A percentile compares a stretch with the other conserved stretches of the same genome.
These are phyloP conservation scores for Mycena leptocephala DNA, from an alignment of 768 basidiomycete genomes.

Conservation along the genomic window DNA sequence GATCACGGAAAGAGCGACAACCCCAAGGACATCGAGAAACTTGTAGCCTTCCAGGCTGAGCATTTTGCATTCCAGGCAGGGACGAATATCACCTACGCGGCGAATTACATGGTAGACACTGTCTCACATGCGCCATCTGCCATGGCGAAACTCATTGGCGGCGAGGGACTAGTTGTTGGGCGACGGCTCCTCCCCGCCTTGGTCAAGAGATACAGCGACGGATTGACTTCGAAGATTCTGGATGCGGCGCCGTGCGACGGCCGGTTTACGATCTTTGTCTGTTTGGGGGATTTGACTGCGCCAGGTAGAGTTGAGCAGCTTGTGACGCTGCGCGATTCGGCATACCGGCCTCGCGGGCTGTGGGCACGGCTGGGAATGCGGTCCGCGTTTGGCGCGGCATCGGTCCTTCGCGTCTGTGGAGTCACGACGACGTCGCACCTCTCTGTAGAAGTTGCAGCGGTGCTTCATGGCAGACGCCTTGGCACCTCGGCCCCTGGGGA, in stretches of 20 bases:
- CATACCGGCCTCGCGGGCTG: background rate
- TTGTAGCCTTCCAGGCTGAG: slow-evolving; percentile 11
- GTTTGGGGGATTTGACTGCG: slow-evolving; percentile 3
- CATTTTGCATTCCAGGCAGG: slow-evolving; percentile 28
- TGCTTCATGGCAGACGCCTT: background rate
- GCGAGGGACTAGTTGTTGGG: slow-evolving; percentile 10
- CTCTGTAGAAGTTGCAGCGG: background rate
- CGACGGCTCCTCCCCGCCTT: slow-evolving; percentile 10
- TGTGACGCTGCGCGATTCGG: background rate
- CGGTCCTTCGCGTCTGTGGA: background rate
- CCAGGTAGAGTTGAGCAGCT: background rate
- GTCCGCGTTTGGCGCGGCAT: background rate
- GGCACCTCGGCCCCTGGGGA: background rate
- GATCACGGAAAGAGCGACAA: slow-evolving; percentile 22
- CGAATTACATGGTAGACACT: slow-evolving; percentile 11
- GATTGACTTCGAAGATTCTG: background rate
- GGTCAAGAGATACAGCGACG: slow-evolving; percentile 15
- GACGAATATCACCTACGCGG: slow-evolving; percentile 19
- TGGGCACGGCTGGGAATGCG: background rate
- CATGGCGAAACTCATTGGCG: slow-evolving; percentile 14
- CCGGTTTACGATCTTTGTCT: slow-evolving; percentile 23
- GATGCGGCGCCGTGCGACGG: slow-evolving; percentile 21
- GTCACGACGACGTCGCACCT: slow-evolving; percentile 15
- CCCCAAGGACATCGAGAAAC: slow-evolving; percentile 13
- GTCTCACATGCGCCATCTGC: background rate